Conservation (phyloP, 441 rosid genomes). For the Daphne laureola region DNA sequence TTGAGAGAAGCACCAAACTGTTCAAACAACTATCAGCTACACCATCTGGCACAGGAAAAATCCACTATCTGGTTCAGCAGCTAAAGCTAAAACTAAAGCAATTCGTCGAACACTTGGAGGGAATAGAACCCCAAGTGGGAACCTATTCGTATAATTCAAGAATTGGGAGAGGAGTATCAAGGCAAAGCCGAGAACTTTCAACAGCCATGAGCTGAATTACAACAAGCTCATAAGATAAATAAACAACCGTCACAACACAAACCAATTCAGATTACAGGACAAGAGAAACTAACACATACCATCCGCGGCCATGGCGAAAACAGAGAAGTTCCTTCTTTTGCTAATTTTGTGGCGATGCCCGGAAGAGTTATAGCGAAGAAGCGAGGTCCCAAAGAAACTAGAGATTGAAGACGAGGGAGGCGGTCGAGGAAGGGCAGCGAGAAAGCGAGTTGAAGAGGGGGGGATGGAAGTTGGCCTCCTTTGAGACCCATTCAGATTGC, state of each 20-base stretch:
- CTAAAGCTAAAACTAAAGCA: not conserved
- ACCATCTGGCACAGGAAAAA: too few relatives aligned
- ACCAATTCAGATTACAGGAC: not conserved
- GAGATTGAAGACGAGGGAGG: slow-evolving; percentile 38
- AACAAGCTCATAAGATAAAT: not conserved
- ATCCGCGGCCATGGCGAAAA: slow-evolving; percentile 62
- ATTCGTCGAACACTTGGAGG: not conserved
- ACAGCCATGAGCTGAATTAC: not conserved
- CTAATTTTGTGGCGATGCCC: slow-evolving; percentile 16
- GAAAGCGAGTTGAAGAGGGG: slow-evolving; percentile 35
- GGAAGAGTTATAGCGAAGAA: slow-evolving; percentile 24
- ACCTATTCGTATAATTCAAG: not conserved
- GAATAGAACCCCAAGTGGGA: not conserved
- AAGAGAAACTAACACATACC: slow-evolving; percentile 28
- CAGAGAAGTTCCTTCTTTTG: slow-evolving; percentile 46
- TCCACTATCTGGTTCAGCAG: too few relatives aligned
- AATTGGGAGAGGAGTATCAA: not conserved
- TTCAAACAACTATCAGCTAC: too few relatives aligned
- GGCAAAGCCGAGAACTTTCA: not conserved
- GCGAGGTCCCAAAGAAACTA: slow-evolving; percentile 38
- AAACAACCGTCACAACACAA: too few relatives aligned
- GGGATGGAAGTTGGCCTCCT: slow-evolving; percentile 36
- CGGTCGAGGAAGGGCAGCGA: slow-evolving; percentile 40
- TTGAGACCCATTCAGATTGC: slow-evolving; percentile 50
- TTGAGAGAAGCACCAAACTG: too few relatives aligned